Evolutionary conservation across 768 basidiomycete species (phyloP).

Genomic region (Boletellus ananiceps): DNA sequence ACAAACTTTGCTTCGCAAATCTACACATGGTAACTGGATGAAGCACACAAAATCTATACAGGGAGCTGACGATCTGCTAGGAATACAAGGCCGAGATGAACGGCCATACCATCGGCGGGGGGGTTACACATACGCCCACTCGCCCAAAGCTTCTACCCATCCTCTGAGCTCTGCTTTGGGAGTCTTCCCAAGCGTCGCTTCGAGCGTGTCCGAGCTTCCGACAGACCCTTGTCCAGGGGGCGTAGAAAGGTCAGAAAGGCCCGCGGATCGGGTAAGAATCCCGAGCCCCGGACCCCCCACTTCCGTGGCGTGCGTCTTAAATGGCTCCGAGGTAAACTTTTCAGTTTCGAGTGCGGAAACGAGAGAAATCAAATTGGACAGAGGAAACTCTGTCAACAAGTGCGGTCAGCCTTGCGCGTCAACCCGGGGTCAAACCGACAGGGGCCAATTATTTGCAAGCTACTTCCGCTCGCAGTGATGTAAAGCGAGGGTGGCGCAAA

Average conservation of each 20-base stretch:
- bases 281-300: conserved; percentile 94
- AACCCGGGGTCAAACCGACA: no score
- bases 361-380: conserved; percentile 53
- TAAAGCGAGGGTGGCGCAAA: neutral
- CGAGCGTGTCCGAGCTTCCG: conserved; percentile 8
- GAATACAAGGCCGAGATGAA: neutral
- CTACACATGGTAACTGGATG: neutral
- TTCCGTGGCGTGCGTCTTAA: conserved; percentile 71
- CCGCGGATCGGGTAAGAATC: conserved; percentile 57
- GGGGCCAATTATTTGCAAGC: no score
- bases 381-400: conserved; percentile 57
- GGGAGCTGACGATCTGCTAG: neutral
- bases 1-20: neutral
- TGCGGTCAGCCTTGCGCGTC: no score
- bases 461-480: neutral
- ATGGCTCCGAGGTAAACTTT: conserved; percentile 30
- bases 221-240: conserved; percentile 17
- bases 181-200: conserved; percentile 26
- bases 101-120: neutral
- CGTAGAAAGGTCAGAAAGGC: conserved; percentile 20
- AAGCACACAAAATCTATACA: neutral
- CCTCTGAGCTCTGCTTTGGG: conserved; percentile 25
- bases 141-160: conserved; percentile 36
- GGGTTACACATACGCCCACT: conserved; percentile 37
- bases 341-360: conserved; percentile 45